Evolutionary conservation across 345 rosid species (phyloP), one percentile per base, ranked within the genome.

Genomic region (Streptanthus diversifolius): DNA sequence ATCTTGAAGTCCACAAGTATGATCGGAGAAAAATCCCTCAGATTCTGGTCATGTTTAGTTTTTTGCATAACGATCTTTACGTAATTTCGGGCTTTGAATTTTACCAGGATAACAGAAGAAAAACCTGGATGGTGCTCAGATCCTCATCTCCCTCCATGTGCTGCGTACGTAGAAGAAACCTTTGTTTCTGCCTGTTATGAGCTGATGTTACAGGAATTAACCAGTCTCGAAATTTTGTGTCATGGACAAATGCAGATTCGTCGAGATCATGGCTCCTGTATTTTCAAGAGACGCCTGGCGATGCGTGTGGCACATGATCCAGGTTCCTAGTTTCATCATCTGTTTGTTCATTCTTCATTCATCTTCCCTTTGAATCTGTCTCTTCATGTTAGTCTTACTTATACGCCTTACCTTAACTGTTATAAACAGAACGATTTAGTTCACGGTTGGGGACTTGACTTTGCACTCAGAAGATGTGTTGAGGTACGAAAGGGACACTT

Each of bases 401-500:
- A 49, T 55, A 57, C 35, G 52, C 53, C n/a, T 22, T 70, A 18
- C 57, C 9, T 41, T 60, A 81, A 62, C 56, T 32, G 53, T 64
- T 79, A 51, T 48, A 48, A 63, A 68, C 87, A 95, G 99, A 95
- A 95, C 80, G 99, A 95, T 81, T 85, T 95, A 80, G 92, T 95
- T 44, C 99, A 95, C 29, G 98, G 99, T 35, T 95, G 99, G 99
- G 98, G 99, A n/a, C 97, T 95, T 22, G 99, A 95, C 77, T 92
- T 95, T 72, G 88, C 99, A 61, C 90, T 95, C 24, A 80, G 97
- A 78, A 92, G 80, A 81, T 92, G 99, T 74, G 90, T 84, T 8
- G 95, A 92, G 92, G 99, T 87, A 58, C 30, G 77, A 48, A 25
- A 29, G 41, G 33, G 44, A 68, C 36, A 29, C 15, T 27, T 66